phyloP scores from a whole-genome alignment of 75 land plant genomes.

The Cupressus sempervirens region DNA sequence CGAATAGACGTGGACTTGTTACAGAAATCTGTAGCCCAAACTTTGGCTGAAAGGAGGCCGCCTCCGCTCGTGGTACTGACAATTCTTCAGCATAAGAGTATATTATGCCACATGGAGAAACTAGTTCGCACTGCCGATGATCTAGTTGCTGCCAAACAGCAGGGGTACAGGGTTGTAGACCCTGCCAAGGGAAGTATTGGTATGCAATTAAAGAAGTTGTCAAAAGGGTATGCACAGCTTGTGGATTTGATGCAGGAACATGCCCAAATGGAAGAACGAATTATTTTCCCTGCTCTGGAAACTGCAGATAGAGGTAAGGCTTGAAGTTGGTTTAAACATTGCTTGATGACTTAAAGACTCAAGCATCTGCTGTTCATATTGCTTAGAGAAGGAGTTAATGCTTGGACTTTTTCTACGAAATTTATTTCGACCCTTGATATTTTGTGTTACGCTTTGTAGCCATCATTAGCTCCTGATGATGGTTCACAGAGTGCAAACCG shows the following conservation, averaged over 20 bases:
- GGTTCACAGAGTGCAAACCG: neutral
- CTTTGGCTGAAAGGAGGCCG: slow-evolving; percentile 19
- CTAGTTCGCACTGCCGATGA: slow-evolving; percentile 57
- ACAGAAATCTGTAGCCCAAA: slow-evolving; percentile 17
- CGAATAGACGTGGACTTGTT: slow-evolving; percentile 29
- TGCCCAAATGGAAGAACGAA: slow-evolving; percentile 90
- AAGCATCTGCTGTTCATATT: neutral
- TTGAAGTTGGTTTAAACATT: neutral
- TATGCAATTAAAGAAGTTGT: slow-evolving; percentile 54
- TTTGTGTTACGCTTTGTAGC: no score
- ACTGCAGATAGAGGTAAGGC: slow-evolving; percentile 53
- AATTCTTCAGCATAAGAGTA: slow-evolving; percentile 68
- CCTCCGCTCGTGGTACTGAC: slow-evolving; percentile 46
- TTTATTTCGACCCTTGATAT: neutral
- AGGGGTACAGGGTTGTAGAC: slow-evolving; percentile 12
- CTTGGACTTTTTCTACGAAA: neutral
- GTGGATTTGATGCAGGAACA: slow-evolving; percentile 81
- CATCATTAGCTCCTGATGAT: neutral
- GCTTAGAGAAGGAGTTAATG: neutral
- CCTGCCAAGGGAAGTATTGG: slow-evolving; percentile 38
- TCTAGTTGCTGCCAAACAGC: slow-evolving; percentile 33
- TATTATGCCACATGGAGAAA: slow-evolving; percentile 58
- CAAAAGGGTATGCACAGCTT: slow-evolving; percentile 43
- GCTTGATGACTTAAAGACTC: neutral
- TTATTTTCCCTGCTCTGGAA: slow-evolving; percentile 70